A percentile compares a stretch with the other conserved stretches of the same genome.
These are phyloP conservation scores for Paxillus involutus DNA, from an alignment of 768 basidiomycete genomes.

Conservation along the genomic window DNA sequence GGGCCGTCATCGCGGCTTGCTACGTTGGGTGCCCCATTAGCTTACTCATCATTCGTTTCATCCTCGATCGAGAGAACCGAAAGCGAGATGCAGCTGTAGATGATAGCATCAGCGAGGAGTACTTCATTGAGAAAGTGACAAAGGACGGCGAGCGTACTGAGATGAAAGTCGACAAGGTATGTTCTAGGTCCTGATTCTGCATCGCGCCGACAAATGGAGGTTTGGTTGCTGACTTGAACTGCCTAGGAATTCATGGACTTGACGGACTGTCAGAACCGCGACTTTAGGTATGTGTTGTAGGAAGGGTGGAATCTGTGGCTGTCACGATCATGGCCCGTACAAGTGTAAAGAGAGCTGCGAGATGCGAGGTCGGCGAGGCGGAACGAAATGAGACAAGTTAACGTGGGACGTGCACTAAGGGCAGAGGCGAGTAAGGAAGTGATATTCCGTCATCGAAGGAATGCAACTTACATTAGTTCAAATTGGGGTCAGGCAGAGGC, in stretches of 20 bases:
- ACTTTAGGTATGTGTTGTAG: slow-evolving; percentile 16
- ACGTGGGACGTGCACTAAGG: no score
- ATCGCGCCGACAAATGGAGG: background rate
- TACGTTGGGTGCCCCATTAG: slow-evolving; percentile 52
- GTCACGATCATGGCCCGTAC: no score
- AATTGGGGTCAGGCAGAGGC: no score
- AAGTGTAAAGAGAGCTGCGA: no score
- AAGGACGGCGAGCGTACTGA: slow-evolving; percentile 52
- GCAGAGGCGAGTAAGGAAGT: no score
- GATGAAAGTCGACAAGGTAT: slow-evolving; percentile 66
- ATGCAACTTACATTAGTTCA: no score
- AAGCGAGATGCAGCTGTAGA: slow-evolving; percentile 56
- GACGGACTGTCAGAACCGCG: slow-evolving; percentile 16
- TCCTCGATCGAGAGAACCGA: slow-evolving; percentile 56
- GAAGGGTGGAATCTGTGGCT: background rate
- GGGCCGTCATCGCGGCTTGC: slow-evolving; percentile 73
- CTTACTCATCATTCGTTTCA: slow-evolving; percentile 48
- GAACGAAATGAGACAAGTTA: no score
- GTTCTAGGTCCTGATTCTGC: background rate
- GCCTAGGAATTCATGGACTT: slow-evolving; percentile 12
- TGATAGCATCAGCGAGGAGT: slow-evolving; percentile 48
- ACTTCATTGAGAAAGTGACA: slow-evolving; percentile 54
- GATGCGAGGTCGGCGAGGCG: no score
- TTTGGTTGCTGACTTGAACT: background rate
- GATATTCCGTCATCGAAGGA: no score